Evolutionary conservation across 768 basidiomycete genomes (phyloP), one percentile per base, ranked within the genome.

Genomic region (Butyriboletus loyo): DNA sequence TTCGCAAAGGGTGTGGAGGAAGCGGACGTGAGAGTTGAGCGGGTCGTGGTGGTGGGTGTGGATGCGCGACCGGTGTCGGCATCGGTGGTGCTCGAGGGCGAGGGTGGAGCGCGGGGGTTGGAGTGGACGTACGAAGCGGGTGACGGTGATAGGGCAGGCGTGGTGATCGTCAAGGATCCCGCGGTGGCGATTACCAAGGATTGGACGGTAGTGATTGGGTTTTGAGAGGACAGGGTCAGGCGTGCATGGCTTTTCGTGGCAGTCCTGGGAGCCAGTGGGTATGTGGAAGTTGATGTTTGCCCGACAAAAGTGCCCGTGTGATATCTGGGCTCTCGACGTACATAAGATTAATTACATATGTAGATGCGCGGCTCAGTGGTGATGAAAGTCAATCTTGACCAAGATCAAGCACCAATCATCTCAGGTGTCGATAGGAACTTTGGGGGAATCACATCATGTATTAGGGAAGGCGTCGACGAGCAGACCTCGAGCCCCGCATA

Each of bases 31-130:
- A 75, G 86, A 43, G 84, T 98, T 17, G 94, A 96, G 71, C 83
- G 84, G 69, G 66, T 98, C 22, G 77, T 95, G 39, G 75, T 98
- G 4, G 69, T 92, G 5, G 96, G 96, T 2, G 70, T 97, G 53
- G 65, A 70, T 19, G 63, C 53, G 28, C 82, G 80, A 67, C 95
- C 95, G 4, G 73, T 66, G 41, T 77, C 72, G 42, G 75, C 72
- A 45, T 76, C 72, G 43, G 84, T 95, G 27, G 80, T 73, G 60
- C 17, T 63, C 78, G 35, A 77, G 78, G 56, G 37, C 2, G 46
- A 46, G 15, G 77, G 50, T 13, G 78, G 47, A 5, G 30, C 5
- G 21, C 46, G 40, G 30, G 79, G 79, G 40, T 70, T 94, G 51
- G 77, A 81, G 37, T 98, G 86, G 82, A 79, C 81, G 49, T 97